Evolutionary conservation across 768 basidiomycete genomes (phyloP).

Genomic region (Collybia sordida): DNA sequence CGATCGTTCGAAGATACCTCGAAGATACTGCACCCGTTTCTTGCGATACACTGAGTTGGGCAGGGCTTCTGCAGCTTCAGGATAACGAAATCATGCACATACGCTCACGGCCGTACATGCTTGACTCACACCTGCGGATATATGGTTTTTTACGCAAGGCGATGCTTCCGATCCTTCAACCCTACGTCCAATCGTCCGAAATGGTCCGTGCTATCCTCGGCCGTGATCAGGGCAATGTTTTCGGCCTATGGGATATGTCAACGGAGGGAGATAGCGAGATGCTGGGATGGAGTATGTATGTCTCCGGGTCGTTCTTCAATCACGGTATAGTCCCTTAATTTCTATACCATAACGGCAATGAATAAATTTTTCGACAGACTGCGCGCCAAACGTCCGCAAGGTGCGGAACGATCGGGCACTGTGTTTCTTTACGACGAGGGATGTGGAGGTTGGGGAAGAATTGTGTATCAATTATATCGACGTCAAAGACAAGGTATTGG

Average conservation of each 20-base stretch:
- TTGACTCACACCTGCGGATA: constrained; percentile 51
- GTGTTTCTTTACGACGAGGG: constrained; percentile 44
- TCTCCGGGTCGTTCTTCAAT: constrained; percentile 66
- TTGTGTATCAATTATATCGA: constrained; percentile 60
- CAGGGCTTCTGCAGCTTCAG: constrained; percentile 53
- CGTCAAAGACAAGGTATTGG: constrained; percentile 28
- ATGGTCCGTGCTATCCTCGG: constrained; percentile 52
- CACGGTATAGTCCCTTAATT: constrained; percentile 43
- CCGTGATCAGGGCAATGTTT: constrained; percentile 65
- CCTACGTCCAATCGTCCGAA: constrained; percentile 38
- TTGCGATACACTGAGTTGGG: constrained; percentile 33
- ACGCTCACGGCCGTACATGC: constrained; percentile 45
- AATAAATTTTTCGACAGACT: constrained; percentile 35
- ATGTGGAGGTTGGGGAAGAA: constrained; percentile 49
- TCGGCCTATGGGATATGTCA: constrained; percentile 65
- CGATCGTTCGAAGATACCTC: constrained; percentile 42
- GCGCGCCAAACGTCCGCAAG: constrained; percentile 52
- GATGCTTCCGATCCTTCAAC: constrained; percentile 23
- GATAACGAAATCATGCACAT: constrained; percentile 52
- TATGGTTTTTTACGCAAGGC: constrained; percentile 51
- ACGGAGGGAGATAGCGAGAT: constrained; percentile 50
- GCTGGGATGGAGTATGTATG: constrained; percentile 66
- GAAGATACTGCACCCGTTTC: constrained; percentile 24
- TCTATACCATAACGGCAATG: neutral
- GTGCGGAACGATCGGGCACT: constrained; percentile 41